Evolutionary conservation across 2,329 filamentous ascomycete species (phyloP).

Genomic region (Aspergillus phoenicis): DNA sequence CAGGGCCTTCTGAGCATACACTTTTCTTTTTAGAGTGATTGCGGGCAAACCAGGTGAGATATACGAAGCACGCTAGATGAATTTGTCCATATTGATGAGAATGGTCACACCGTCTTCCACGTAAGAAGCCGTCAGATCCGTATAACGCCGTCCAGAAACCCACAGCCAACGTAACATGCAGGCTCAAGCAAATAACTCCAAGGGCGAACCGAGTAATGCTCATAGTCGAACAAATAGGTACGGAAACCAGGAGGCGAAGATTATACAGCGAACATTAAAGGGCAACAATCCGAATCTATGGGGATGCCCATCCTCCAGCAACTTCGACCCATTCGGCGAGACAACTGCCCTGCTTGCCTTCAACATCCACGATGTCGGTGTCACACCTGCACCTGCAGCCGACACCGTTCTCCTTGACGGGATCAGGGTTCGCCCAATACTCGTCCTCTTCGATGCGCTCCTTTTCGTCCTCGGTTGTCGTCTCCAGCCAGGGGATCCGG

Average conservation of each 20-base stretch:
- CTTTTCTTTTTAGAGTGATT: slow-evolving; percentile 20
- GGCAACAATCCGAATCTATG: slow-evolving; percentile 39
- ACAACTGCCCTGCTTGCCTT: slow-evolving; percentile 96
- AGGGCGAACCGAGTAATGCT: slow-evolving; percentile 37
- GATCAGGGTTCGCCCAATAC: slow-evolving; percentile 89
- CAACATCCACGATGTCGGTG: slow-evolving; percentile 95
- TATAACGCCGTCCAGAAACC: slow-evolving; percentile 42
- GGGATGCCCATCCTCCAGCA: slow-evolving; percentile 84
- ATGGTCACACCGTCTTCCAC: slow-evolving; percentile 38
- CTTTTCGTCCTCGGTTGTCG: slow-evolving; percentile 77
- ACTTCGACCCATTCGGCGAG: slow-evolving; percentile 96
- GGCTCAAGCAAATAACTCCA: slow-evolving; percentile 38
- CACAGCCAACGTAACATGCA: slow-evolving; percentile 36
- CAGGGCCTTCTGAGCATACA: not conserved
- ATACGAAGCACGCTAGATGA: slow-evolving; percentile 43
- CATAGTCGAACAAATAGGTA: slow-evolving; percentile 36
- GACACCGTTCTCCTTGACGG: slow-evolving; percentile 90
- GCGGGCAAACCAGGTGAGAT: slow-evolving; percentile 28
- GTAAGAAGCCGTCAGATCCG: slow-evolving; percentile 40
- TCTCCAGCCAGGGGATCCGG: slow-evolving; percentile 77
- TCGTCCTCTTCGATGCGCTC: slow-evolving; percentile 88
- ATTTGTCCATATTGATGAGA: slow-evolving; percentile 40
- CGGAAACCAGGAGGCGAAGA: slow-evolving; percentile 31
- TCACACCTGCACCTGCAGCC: slow-evolving; percentile 96
- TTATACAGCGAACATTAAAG: slow-evolving; percentile 34